A percentile compares a stretch with the other conserved stretches of the same genome.
Conservation (phyloP, 768 basidiomycete species). For the Dendrothele bispora region DNA sequence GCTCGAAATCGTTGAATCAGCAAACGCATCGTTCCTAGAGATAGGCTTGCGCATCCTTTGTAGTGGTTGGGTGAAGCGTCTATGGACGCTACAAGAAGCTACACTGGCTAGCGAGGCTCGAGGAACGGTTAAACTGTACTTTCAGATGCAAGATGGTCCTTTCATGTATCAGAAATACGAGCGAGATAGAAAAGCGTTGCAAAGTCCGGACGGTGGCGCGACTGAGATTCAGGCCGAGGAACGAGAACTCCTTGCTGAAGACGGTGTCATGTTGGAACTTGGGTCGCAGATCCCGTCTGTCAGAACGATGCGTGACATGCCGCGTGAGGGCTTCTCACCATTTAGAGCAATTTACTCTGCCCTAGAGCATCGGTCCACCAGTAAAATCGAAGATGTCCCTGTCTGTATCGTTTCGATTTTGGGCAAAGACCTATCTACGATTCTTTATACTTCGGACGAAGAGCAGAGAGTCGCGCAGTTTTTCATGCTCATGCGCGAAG, state of each 20-base stretch:
- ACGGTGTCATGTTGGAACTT: background rate
- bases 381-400: background rate
- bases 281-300: background rate
- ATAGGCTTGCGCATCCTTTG: too few relatives aligned
- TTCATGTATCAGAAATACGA: too few relatives aligned
- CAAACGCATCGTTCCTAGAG: too few relatives aligned
- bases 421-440: background rate
- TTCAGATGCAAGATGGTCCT: too few relatives aligned
- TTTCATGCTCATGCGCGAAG: background rate
- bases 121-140: too few relatives aligned
- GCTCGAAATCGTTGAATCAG: too few relatives aligned
- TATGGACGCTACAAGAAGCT: too few relatives aligned
- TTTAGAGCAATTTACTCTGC: background rate
- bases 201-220: background rate
- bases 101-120: too few relatives aligned
- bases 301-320: background rate
- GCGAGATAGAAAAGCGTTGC: background rate
- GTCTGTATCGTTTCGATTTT: background rate
- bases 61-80: too few relatives aligned
- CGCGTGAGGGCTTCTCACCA: background rate
- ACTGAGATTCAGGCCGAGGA: background rate
- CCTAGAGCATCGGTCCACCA: background rate
- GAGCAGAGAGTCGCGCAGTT: background rate
- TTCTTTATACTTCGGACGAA: background rate
- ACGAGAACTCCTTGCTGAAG: background rate